Base-by-base conservation (phyloP, 2,329 filamentous ascomycete genomes). In the Juglanconis oblonga region DNA sequence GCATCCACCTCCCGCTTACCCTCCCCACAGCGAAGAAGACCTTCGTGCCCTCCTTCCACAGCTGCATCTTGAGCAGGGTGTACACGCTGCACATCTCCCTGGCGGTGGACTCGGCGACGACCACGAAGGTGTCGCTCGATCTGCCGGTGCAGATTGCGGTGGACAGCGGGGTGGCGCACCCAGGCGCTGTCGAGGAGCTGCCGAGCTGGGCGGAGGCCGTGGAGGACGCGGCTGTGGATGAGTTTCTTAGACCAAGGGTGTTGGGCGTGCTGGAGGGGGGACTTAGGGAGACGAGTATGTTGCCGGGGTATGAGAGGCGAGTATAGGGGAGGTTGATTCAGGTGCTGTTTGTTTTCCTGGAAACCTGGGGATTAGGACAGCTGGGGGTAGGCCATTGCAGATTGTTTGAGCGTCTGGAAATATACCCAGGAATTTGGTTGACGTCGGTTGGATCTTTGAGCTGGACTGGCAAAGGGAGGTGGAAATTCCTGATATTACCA, bases 11-110 rank as follows among this genome's bases (percentile, higher is more conserved):
- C 1, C 81, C 82, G 1, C 72, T 86, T 60, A 68, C 71, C 14
- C 68, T 86, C 36, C 80, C 82, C 4, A 69, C 72, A 8, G 68
- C 71, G 33, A 79, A 76, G 67, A 82, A 79, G 68, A 73, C 78
- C 8, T 82, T 85, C 64, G 63, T 85, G 29, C 83, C 83, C 0
- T 81, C 81, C 5, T 86, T 86, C 67, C 81, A 85, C 72, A 81
- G 79, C 8, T 86, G 83, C 73, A 79, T 86, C 68, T 73, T 77
- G 42, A 81, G 81, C 7, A 79, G 83, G 32, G 77, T 78, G n/a
- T 86, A 86, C 69, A 76, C 79, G 4, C 67, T 86, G 35, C 77
- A 79, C 64, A 65, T 81, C 47, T 71, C 73, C 13, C 67, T 86
- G 5, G 74, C 72, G 6, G 55, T 77, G 9, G 62, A 66, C 5